A percentile compares a stretch with the other conserved stretches of the same genome.
These are phyloP conservation scores for Zygotorulaspora danielsina DNA, from an alignment of 805 yeast genomes.

Conservation along the genomic window DNA sequence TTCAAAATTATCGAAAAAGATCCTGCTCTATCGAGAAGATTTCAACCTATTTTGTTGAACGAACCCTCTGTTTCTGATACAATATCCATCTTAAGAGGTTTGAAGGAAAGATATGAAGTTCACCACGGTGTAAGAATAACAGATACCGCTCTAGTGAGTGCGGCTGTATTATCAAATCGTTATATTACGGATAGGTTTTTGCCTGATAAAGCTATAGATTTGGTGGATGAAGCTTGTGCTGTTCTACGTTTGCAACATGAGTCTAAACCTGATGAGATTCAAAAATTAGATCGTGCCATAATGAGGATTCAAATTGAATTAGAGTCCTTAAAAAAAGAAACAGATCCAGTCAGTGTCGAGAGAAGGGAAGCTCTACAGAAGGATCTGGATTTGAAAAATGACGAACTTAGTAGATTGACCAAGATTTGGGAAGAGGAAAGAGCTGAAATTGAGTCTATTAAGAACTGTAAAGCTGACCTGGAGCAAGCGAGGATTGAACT, in stretches of 20 bases:
- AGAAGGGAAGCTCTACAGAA: constrained; percentile 69
- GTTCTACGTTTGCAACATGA: constrained; percentile 92
- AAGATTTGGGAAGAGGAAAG: constrained; percentile 85
- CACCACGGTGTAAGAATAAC: constrained; percentile 96
- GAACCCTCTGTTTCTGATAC: constrained; percentile 93
- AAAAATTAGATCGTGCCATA: constrained; percentile 77
- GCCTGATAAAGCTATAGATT: constrained; percentile 95
- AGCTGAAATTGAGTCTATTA: constrained; percentile 67
- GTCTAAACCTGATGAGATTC: constrained; percentile 92
- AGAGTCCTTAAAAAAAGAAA: constrained; percentile 89
- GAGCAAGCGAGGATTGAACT: constrained; percentile 82
- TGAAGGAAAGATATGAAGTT: constrained; percentile 91
- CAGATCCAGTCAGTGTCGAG: constrained; percentile 77
- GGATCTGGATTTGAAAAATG: constrained; percentile 57
- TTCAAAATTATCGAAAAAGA: constrained; percentile 94
- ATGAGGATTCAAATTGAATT: constrained; percentile 94
- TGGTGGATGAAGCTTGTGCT: constrained; percentile 96
- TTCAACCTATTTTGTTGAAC: constrained; percentile 78
- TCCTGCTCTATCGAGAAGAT: constrained; percentile 90
- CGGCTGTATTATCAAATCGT: constrained; percentile 84
- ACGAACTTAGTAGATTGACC: constrained; percentile 67
- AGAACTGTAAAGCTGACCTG: constrained; percentile 72
- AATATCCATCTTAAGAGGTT: constrained; percentile 84
- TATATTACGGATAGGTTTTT: constrained; percentile 86
- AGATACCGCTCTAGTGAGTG: constrained; percentile 89